Base-by-base conservation (phyloP, 257 asterid genomes). In the Rubia yunnanensis region DNA sequence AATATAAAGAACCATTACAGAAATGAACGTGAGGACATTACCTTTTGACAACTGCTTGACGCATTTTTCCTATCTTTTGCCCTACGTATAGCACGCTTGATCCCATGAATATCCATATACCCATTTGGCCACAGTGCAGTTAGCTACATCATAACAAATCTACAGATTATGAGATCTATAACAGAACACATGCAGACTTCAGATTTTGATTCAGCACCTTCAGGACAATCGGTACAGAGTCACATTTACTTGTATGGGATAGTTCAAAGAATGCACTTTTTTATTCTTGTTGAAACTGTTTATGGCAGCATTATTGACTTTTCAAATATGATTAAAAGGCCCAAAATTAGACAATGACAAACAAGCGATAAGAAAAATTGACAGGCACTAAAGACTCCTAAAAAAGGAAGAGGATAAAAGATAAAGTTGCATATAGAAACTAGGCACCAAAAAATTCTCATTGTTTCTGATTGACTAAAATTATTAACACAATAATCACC, bases 101-200 rank as follows among this genome's bases (percentile, higher is more conserved):
- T 85, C 72, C 95, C 99, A 80, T 88, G 86, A 22, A 83, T 80
- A 78, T 90, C 91, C 98, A 94, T 88, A 75, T 82, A 72, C 62
- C 98, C 98, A 80, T 77, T 77, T 57, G 99, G 99, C 99, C 99
- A 94, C 71, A 85, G 67, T 65, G 86, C 85, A 34, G 89, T 86
- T 72, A 94, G 89, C 99, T 94, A 82, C 76, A 76, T 64, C 52
- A 60, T 46, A 69, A 75, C 64, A 38, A 72, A 66, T 57, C 65
- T 38, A 11, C 32, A 27, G 17, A 50, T n/a, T 5, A 60, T 65
- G 32, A 3, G 57, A 53, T 72, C 10, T 1, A 20, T 31, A 22
- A 18, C 10, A 55, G 49, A 30, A 22, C 30, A 70, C 14, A 17
- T n/a, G 57, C 38, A 66, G n/a, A 31, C 18, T 14, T 22, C 49